Evolutionary conservation across 2,329 filamentous ascomycete genomes (phyloP), one percentile per base, ranked within the genome.

Genomic region (Cordyceps javanica): DNA sequence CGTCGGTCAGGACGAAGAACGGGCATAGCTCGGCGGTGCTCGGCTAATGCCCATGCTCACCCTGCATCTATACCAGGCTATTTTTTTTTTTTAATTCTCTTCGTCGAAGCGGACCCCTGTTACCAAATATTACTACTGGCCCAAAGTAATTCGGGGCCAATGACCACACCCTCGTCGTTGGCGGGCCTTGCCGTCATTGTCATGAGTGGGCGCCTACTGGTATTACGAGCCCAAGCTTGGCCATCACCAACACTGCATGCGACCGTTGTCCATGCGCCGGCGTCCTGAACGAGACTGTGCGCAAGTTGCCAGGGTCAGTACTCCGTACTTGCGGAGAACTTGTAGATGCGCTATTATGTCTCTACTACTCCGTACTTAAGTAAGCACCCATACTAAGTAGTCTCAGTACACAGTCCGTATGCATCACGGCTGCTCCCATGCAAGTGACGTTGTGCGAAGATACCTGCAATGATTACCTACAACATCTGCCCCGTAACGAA

Each of bases 1-100:
- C 14, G 21, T 25, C 8, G 13, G 23, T 14, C 23, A 21, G 23
- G 21, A 26, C 26, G 42, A 25, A 23, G 19, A 16, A 54, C 53
- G 53, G 53, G 53, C 53, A 55, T 46, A 48, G 42, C 42, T 55
- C 53, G 53, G 53, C 53, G 53, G 30, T 55, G 53, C 42, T 55
- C 53, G 53, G 53, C 53, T 55, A 55, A n/a, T 48, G 28, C 16
- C 23, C 21, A 25, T 30, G 23, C 21, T 42, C n/a, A 30, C 46
- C 30, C 19, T 30, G 13, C 48, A 32, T 5, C 7, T 21, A 26
- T 28, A 13, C 19, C 7, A 21, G 25, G 5, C 28, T 5, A 25
- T 36, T n/a, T n/a, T n/a, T n/a, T n/a, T n/a, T n/a, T n/a, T n/a
- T n/a, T n/a, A n/a, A n/a, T n/a, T n/a, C 38, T 44, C 39, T 32